Conservation (phyloP, 306 rosid genomes). For the Cucurbita pepo region DNA sequence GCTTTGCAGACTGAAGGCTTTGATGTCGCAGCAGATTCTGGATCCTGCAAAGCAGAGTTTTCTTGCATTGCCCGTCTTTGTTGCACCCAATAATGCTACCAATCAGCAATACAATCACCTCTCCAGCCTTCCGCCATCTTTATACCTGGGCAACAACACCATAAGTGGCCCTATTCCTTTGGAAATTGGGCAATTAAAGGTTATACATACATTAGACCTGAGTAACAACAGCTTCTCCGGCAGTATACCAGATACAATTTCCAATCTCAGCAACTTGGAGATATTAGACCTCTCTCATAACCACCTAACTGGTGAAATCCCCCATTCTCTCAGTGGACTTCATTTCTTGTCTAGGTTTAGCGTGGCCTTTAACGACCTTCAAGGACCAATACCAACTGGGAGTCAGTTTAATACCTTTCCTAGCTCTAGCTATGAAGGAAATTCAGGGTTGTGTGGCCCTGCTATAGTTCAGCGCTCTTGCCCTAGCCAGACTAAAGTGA, state of each 20-base stretch:
- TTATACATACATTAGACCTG: constrained; percentile 50
- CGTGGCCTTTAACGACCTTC: constrained; percentile 67
- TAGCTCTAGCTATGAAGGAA: constrained; percentile 53
- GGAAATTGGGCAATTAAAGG: constrained; percentile 49
- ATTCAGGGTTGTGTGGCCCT: constrained; percentile 48
- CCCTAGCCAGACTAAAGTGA: constrained; percentile 10
- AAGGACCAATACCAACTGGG: constrained; percentile 63
- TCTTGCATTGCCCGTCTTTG: constrained; percentile 78
- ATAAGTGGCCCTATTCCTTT: constrained; percentile 50
- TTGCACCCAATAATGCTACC: constrained; percentile 45
- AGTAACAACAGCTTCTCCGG: constrained; percentile 57
- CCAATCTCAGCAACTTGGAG: constrained; percentile 60
- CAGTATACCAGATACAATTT: constrained; percentile 47
- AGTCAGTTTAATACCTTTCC: constrained; percentile 72
- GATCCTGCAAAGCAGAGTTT: constrained; percentile 31
- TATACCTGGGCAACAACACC: constrained; percentile 47
- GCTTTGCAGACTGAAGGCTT: constrained; percentile 40
- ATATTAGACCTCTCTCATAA: constrained; percentile 58
- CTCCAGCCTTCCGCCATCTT: constrained; percentile 59
- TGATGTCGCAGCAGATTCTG: constrained; percentile 10
- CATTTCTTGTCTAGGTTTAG: constrained; percentile 75
- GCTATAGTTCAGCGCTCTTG: constrained; percentile 38
- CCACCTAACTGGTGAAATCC: constrained; percentile 62
- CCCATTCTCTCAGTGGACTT: constrained; percentile 43
- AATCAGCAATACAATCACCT: constrained; percentile 69